Evolutionary conservation across 176 grass and related monocot species (phyloP).

Genomic region (Hyparrhenia diplandra): DNA sequence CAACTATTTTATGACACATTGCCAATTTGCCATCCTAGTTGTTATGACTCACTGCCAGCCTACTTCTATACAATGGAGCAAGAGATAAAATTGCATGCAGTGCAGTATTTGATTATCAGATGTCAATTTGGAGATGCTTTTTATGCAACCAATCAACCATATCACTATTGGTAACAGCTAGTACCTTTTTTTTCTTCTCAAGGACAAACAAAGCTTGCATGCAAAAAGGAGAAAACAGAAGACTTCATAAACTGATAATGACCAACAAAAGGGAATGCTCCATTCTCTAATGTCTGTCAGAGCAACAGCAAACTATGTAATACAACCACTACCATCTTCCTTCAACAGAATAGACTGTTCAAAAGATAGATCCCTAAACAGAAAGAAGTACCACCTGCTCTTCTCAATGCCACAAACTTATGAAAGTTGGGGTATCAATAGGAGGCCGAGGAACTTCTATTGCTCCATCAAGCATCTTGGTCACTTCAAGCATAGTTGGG

Average conservation of each 20-base stretch:
- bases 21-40: too few species aligned
- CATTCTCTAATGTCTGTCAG: not conserved
- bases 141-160: not conserved
- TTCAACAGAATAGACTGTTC: not conserved
- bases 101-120: not conserved
- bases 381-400: not conserved
- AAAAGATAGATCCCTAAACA: not conserved
- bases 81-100: not conserved
- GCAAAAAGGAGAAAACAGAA: not conserved
- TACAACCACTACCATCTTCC: not conserved
- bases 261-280: not conserved
- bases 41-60: not conserved
- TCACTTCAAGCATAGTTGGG: constrained; percentile 2
- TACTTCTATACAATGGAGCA: not conserved
- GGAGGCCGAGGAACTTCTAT: constrained; percentile 2
- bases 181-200: not conserved
- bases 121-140: not conserved
- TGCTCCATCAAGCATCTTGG: constrained; percentile 13
- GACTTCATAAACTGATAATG: not conserved
- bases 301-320: too few species aligned
- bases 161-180: not conserved
- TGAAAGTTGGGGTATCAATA: not conserved
- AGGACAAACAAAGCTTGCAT: not conserved
- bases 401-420: not conserved
- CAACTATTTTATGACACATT: too few species aligned